These are phyloP conservation scores for Lentinus tigrinus DNA, from an alignment of 768 basidiomycete genomes.

Conservation along the genomic window DNA sequence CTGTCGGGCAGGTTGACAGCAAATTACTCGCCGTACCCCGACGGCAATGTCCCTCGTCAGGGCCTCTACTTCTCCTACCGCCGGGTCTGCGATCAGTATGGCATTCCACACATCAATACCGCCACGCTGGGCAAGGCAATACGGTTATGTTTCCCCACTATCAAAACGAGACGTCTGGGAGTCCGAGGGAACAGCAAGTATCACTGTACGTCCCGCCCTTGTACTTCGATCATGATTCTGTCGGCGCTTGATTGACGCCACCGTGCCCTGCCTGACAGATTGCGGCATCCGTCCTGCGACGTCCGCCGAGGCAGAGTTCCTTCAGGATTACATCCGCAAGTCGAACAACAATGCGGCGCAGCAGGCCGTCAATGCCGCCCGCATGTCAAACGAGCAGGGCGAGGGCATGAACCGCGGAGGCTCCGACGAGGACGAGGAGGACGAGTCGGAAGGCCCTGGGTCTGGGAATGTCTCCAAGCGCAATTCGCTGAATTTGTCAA, in stretches of 20 bases:
- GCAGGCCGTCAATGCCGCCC: constrained; percentile 71
- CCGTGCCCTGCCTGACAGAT: constrained; percentile 45
- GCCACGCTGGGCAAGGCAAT: constrained; percentile 95
- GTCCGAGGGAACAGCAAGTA: constrained; percentile 96
- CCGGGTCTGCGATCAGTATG: constrained; percentile 88
- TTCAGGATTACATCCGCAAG: constrained; percentile 89
- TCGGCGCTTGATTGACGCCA: constrained; percentile 28
- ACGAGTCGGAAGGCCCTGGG: constrained; percentile 74
- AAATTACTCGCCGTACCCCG: constrained; percentile 88
- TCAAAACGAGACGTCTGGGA: constrained; percentile 91
- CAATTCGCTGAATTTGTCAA: constrained; percentile 66
- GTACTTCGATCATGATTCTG: constrained; percentile 30
- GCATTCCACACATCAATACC: constrained; percentile 92
- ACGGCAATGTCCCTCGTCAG: constrained; percentile 91
- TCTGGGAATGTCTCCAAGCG: constrained; percentile 68
- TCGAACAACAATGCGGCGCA: constrained; percentile 85
- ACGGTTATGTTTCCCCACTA: constrained; percentile 87
- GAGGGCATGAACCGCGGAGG: constrained; percentile 51
- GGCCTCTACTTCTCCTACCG: constrained; percentile 93
- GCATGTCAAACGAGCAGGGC: constrained; percentile 67
- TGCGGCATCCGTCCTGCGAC: constrained; percentile 93
- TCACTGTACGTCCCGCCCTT: constrained; percentile 62
- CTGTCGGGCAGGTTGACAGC: constrained; percentile 65
- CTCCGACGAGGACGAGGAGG: constrained; percentile 84
- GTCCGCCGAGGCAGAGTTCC: constrained; percentile 86